These are phyloP conservation scores for Gyromitra esculenta DNA, from an alignment of 2,329 filamentous ascomycete species.

Conservation along the genomic window DNA sequence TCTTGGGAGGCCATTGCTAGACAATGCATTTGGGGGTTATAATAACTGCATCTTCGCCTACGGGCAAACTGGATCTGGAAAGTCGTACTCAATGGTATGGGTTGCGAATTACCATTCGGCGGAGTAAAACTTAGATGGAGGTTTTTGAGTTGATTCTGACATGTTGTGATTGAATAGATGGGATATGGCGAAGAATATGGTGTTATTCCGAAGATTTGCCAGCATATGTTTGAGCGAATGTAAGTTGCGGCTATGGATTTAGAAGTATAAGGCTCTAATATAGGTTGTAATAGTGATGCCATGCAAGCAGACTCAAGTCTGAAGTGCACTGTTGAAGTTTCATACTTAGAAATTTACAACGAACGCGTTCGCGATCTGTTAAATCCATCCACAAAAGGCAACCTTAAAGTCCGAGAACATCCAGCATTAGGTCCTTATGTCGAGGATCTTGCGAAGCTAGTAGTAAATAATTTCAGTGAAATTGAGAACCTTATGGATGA, in stretches of 20 bases:
- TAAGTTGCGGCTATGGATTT: slow-evolving; percentile 46
- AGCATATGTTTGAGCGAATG: slow-evolving; percentile 96
- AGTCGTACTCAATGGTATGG: slow-evolving; percentile 86
- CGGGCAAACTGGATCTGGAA: slow-evolving; percentile 96
- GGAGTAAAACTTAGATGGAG: slow-evolving; percentile 2
- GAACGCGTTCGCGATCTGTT: slow-evolving; percentile 94
- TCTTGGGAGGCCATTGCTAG: slow-evolving; percentile 85
- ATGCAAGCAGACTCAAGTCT: slow-evolving; percentile 77
- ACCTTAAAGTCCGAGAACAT: slow-evolving; percentile 96
- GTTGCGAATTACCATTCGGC: slow-evolving; percentile 23
- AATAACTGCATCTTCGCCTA: slow-evolving; percentile 99
- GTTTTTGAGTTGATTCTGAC: slow-evolving; percentile 40
- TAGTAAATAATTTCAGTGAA: slow-evolving; percentile 90
- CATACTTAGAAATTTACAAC: slow-evolving; percentile 99
- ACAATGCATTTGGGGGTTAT: slow-evolving; percentile 98
- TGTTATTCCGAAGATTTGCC: slow-evolving; percentile 96
- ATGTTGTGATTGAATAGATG: slow-evolving; percentile 69
- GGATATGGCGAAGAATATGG: slow-evolving; percentile 95
- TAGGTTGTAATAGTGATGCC: slow-evolving; percentile 40
- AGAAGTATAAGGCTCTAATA: slow-evolving; percentile 29
- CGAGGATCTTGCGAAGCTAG: slow-evolving; percentile 94
- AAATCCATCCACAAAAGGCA: slow-evolving; percentile 94
- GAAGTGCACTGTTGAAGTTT: slow-evolving; percentile 94
- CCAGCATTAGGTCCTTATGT: slow-evolving; percentile 97
- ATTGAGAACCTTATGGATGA: slow-evolving; percentile 99